phyloP scores from a whole-genome alignment of 2,329 filamentous ascomycete genomes.

The Colletotrichum karsti region DNA sequence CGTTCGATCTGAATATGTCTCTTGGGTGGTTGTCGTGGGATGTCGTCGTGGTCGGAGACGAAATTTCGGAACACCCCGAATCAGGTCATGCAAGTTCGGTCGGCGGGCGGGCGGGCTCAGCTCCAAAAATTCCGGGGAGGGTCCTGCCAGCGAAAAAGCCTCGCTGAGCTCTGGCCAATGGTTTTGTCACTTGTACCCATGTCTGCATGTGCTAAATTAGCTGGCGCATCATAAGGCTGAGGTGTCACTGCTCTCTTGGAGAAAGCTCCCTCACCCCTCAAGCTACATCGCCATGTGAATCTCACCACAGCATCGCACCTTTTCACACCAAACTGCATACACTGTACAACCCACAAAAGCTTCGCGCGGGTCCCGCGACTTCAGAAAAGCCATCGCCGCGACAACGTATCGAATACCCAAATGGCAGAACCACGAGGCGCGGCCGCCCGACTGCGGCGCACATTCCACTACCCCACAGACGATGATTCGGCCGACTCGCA shows the following conservation, averaged over 20 bases:
- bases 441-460: slow-evolving; percentile 73
- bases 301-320: neutral
- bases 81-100: slow-evolving; percentile 20
- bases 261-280: neutral
- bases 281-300: neutral
- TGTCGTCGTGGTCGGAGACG: neutral
- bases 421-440: slow-evolving; percentile 37
- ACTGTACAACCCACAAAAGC: neutral
- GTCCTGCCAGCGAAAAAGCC: neutral
- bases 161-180: slow-evolving; percentile 13
- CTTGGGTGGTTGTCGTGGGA: neutral
- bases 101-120: slow-evolving; percentile 16
- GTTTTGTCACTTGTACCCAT: neutral
- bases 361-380: neutral
- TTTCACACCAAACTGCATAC: neutral
- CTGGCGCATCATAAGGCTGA: slow-evolving; percentile 28
- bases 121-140: slow-evolving; percentile 7
- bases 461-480: slow-evolving; percentile 79
- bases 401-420: neutral
- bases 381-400: neutral
- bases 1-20: neutral
- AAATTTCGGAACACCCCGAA: slow-evolving; percentile 20
- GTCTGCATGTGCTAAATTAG: neutral
- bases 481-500: slow-evolving; percentile 60
- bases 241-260: neutral